Base-by-base conservation (phyloP, 2,329 filamentous ascomycete species). In the Plenodomus lindquistii region DNA sequence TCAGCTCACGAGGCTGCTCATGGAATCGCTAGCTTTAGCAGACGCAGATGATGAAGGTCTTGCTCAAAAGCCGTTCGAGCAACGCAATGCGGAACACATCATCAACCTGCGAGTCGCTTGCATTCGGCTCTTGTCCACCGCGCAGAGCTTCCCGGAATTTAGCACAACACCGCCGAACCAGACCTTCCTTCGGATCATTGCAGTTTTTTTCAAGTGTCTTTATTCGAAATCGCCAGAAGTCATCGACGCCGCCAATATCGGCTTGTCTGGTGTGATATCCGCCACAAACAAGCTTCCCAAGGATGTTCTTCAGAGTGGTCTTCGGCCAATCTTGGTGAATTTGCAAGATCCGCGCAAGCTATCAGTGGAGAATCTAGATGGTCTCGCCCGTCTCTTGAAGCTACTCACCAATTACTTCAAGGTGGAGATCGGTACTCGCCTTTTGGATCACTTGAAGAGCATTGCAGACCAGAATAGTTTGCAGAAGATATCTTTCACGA, bases 331-430 rank as follows among this genome's bases (percentile, higher is more conserved):
- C n/a, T 76, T 99, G 29, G 92, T 96, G 67, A 99, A 96, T 67
- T 81, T 99, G 2, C 93, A 96, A 58, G 94, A 99, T 66, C 89
- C 93, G 0, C 91, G 96, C 70, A 87, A 93, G 48, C 78, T 99
- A 17, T 96, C 86, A 17, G 89, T 93, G 0, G 88, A 92, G 62
- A 92, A 92, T 2, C 78, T 99, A 4, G 92, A 97, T 68, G 96
- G 96, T 20, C 78, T 99, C 24, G 92, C 92, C 16, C 85, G 93
- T 34, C 80, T 99, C 1, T 75, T 99, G 51, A 93, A 94, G 55
- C 80, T 99, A 2, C 79, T 99, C 16, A 99, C 93, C 0, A 97
- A 94, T 50, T 99, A 99, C 71, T 99, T 99, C 75, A 99, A 99
- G 74, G 92, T 97, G 1, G 94, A 99, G 69, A 99, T 99, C 44